Percentiles rank a stretch among this genome's conserved stretches.
These are phyloP conservation scores for Cenchrus purpureus DNA, from an alignment of 176 grass and related monocot species.

Conservation along the genomic window DNA sequence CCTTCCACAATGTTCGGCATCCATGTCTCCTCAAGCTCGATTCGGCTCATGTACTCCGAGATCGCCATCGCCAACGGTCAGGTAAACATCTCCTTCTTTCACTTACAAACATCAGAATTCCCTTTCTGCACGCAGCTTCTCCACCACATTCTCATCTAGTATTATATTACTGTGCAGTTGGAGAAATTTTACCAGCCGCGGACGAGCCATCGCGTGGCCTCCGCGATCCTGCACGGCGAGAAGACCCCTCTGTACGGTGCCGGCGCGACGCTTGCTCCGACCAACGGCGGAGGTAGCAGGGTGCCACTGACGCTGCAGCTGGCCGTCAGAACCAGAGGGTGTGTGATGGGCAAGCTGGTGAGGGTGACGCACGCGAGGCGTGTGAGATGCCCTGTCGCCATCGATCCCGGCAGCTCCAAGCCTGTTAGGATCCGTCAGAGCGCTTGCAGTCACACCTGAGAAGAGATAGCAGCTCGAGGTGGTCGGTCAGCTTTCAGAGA, in stretches of 20 bases:
- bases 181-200: constrained; percentile 79
- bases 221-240: constrained; percentile 63
- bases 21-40: constrained; percentile 65
- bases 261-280: constrained; percentile 58
- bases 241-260: constrained; percentile 86
- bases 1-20: constrained; percentile 85
- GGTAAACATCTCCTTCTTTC: constrained; percentile 32
- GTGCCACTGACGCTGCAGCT: constrained; percentile 72
- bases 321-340: constrained; percentile 54
- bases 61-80: constrained; percentile 73
- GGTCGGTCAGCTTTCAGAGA: not conserved
- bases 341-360: constrained; percentile 81
- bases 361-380: constrained; percentile 67
- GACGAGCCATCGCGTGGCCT: constrained; percentile 52
- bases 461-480: not conserved
- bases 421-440: constrained; percentile 54
- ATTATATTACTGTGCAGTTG: constrained; percentile 45
- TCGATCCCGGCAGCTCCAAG: constrained; percentile 54
- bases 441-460: constrained; percentile 55
- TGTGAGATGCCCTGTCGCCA: constrained; percentile 51
- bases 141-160: no score
- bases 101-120: not conserved
- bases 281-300: constrained; percentile 28
- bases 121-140: not conserved
- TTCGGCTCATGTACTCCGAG: constrained; percentile 67